Conservation (phyloP, 2,329 filamentous ascomycete species). For the Aspergillus tamarii region DNA sequence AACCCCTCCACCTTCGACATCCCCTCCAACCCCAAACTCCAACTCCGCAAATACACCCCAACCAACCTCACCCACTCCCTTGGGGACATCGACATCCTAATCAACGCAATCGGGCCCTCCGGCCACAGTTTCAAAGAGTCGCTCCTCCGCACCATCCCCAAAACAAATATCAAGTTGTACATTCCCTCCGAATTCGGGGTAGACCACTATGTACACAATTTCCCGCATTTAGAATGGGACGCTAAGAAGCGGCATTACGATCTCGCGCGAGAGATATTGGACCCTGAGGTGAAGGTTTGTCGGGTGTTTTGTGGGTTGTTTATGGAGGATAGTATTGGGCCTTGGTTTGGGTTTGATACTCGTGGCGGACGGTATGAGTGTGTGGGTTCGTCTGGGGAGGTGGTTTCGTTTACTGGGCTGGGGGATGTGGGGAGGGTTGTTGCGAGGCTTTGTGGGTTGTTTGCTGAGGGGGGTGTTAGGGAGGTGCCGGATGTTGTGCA, state of each 20-base stretch:
- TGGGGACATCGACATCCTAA: conserved; percentile 34
- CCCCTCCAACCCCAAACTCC: conserved; percentile 15
- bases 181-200: conserved; percentile 44
- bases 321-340: conserved; percentile 38
- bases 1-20: not conserved
- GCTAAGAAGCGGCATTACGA: conserved; percentile 34
- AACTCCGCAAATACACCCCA: conserved; percentile 24
- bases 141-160: conserved; percentile 27
- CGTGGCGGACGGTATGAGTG: conserved; percentile 32
- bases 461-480: conserved; percentile 2
- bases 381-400: conserved; percentile 28
- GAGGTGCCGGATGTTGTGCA: conserved; percentile 31
- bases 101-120: conserved; percentile 32
- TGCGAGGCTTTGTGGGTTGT: conserved; percentile 27
- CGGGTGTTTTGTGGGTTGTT: conserved; percentile 38
- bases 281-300: conserved; percentile 29
- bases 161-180: conserved; percentile 35
- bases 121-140: conserved; percentile 36
- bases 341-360: conserved; percentile 39
- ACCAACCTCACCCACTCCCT: conserved; percentile 29
- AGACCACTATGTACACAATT: conserved; percentile 42
- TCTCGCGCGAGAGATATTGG: conserved; percentile 19
- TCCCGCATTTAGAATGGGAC: conserved; percentile 39
- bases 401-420: conserved; percentile 36
- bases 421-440: conserved; percentile 36